Conservation (phyloP, 768 basidiomycete species). For the Auricularia heimuer region DNA sequence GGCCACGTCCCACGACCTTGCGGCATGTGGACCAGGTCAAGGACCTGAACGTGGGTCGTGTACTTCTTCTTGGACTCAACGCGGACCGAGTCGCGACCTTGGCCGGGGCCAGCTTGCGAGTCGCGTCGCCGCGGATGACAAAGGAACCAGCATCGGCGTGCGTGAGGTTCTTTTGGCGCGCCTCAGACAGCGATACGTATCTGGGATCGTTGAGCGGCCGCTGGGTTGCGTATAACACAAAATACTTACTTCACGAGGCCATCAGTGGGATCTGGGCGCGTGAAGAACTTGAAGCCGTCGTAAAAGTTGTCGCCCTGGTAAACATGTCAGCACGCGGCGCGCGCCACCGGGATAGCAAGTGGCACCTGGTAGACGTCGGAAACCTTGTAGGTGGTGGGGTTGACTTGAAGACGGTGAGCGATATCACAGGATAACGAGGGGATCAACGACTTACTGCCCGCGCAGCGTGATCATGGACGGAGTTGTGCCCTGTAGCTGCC, state of each 20-base stretch:
- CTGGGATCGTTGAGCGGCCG: neutral
- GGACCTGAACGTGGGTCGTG: slow-evolving; percentile 40
- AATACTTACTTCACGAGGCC: neutral
- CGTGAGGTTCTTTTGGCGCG: slow-evolving; percentile 35
- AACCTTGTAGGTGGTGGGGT: neutral
- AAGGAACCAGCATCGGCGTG: slow-evolving; percentile 43
- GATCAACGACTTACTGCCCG: neutral
- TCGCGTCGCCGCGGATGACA: slow-evolving; percentile 46
- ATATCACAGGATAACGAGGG: neutral
- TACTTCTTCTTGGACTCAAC: slow-evolving; percentile 44
- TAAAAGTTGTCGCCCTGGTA: neutral
- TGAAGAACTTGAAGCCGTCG: neutral
- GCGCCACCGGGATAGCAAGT: neutral
- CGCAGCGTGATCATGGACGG: neutral
- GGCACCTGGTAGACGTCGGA: neutral
- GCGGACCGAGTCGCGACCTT: slow-evolving; percentile 51
- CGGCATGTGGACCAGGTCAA: slow-evolving; percentile 51
- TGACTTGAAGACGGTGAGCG: neutral
- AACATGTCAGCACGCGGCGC: neutral
- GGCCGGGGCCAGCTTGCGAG: slow-evolving; percentile 36
- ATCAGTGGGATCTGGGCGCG: neutral
- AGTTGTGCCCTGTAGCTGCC: neutral
- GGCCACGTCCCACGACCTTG: slow-evolving; percentile 40
- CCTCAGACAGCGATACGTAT: neutral
- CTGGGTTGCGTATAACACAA: neutral